Conservation (phyloP, 2,329 filamentous ascomycete species). For the Apiospora hydei region DNA sequence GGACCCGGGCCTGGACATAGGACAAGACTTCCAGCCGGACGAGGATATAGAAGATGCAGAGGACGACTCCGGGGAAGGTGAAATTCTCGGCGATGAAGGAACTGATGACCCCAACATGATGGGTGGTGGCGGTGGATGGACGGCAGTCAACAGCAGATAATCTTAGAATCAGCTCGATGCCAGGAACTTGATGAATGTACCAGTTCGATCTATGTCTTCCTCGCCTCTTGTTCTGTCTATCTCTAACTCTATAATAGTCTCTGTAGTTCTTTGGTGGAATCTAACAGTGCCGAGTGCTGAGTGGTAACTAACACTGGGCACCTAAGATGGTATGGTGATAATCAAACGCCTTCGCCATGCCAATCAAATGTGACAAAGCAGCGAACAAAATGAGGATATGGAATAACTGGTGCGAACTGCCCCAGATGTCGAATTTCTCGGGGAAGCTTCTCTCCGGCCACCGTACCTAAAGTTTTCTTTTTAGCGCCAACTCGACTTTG, state of each 20-base stretch:
- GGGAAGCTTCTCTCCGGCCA: slow-evolving; percentile 84
- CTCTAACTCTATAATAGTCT: background rate
- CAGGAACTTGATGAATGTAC: background rate
- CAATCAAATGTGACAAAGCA: slow-evolving; percentile 80
- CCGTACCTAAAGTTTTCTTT: slow-evolving; percentile 59
- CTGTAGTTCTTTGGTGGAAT: no score
- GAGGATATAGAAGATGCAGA: slow-evolving; percentile 11
- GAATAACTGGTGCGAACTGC: slow-evolving; percentile 95
- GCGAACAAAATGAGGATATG: slow-evolving; percentile 88
- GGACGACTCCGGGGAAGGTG: slow-evolving; percentile 12
- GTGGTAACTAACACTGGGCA: slow-evolving; percentile 50
- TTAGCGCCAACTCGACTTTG: background rate
- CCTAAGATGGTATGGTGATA: slow-evolving; percentile 73
- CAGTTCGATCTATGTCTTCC: background rate
- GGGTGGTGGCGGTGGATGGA: slow-evolving; percentile 28
- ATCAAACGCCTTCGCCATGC: slow-evolving; percentile 85
- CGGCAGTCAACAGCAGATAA: slow-evolving; percentile 6
- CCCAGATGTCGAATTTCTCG: slow-evolving; percentile 86
- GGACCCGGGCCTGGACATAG: background rate
- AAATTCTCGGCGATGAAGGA: slow-evolving; percentile 20
- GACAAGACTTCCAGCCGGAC: slow-evolving; percentile 5
- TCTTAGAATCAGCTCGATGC: background rate
- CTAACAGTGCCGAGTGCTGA: background rate
- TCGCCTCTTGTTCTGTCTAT: background rate
- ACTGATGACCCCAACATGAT: slow-evolving; percentile 9